Evolutionary conservation across 768 basidiomycete species (phyloP).

Genomic region (Tulasnella sp.): DNA sequence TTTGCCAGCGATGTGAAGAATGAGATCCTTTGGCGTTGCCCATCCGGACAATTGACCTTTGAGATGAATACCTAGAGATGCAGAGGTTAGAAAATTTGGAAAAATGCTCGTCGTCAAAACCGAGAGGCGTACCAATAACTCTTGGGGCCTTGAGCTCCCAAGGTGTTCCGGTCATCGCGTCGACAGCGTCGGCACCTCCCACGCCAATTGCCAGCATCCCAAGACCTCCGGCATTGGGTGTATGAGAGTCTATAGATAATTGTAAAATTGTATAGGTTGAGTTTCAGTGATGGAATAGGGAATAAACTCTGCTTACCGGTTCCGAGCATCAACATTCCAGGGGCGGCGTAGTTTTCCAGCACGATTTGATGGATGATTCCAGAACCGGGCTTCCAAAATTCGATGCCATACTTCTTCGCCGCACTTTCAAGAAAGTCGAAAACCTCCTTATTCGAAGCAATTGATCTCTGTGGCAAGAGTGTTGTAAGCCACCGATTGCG

Average conservation of each 20-base stretch:
- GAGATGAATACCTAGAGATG: constrained; percentile 63
- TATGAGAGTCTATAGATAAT: constrained; percentile 70
- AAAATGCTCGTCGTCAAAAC: background rate
- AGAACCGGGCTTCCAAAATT: constrained; percentile 95
- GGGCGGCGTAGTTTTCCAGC: constrained; percentile 93
- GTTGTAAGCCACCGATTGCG: background rate
- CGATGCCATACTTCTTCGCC: constrained; percentile 79
- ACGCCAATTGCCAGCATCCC: constrained; percentile 96
- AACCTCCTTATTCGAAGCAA: constrained; percentile 87
- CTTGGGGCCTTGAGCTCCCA: constrained; percentile 95
- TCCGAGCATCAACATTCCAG: constrained; percentile 87
- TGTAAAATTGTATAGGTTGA: background rate
- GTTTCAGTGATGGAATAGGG: background rate
- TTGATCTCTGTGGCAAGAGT: constrained; percentile 50
- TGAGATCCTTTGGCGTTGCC: constrained; percentile 94
- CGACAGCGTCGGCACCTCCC: constrained; percentile 97
- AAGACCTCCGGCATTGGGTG: constrained; percentile 95
- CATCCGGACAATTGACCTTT: constrained; percentile 83
- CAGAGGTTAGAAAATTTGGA: background rate
- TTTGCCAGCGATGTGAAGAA: constrained; percentile 87
- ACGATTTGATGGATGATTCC: constrained; percentile 98
- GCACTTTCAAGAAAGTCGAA: constrained; percentile 96
- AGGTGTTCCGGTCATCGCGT: constrained; percentile 95
- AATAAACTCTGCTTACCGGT: constrained; percentile 45
- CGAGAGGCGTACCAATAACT: constrained; percentile 52